Evolutionary conservation across 306 rosid species (phyloP), one percentile per base, ranked within the genome.

Genomic region (Cajanus cajan): DNA sequence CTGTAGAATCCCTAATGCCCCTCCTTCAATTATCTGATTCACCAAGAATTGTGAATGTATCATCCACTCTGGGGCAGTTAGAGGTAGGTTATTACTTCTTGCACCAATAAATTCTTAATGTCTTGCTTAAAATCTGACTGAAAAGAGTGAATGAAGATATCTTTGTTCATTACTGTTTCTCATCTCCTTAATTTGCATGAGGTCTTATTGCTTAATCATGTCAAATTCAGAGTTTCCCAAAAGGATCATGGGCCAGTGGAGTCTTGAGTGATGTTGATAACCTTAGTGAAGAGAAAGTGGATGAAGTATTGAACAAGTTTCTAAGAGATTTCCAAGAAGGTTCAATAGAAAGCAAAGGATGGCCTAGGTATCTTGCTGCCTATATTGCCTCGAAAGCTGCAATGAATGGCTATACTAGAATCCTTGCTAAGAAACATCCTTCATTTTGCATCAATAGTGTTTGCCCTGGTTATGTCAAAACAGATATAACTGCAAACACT

Each of bases 11-110:
- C 7, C 84, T 85, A 37, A 24, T 78, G 10, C 88, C 82, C 8
- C 82, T 85, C 9, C 86, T 85, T 1, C 76, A 69, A 4, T 39
- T 78, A 68, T 85, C 88, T 36, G 73, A 82, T 75, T 82, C 84
- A 8, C 84, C 88, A 63, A 85, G 41, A 69, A 84, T 87, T 54
- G 90, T 90, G 16, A 90, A 90, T 68, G 92, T 90, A 6, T 80
- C 95, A 0, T 79, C 90, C 3, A 0, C 0, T 4, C 0, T 12
- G 9, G 89, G 92, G 12, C 65, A 4, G 25, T 71, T 88, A 16
- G 68, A 77, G 89, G 89, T 89, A 78, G 11, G 13, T 10, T 4
- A 61, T 8, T 4, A 18, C 34, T 34, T 71, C 5, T 8, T 19
- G 0, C 13, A 2, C 12, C 19, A 16, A 6, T 77, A 48, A 25